Evolutionary conservation across 139 green algal genomes (phyloP), one percentile per base, ranked within the genome.

Genomic region (Gonium pectorale): DNA sequence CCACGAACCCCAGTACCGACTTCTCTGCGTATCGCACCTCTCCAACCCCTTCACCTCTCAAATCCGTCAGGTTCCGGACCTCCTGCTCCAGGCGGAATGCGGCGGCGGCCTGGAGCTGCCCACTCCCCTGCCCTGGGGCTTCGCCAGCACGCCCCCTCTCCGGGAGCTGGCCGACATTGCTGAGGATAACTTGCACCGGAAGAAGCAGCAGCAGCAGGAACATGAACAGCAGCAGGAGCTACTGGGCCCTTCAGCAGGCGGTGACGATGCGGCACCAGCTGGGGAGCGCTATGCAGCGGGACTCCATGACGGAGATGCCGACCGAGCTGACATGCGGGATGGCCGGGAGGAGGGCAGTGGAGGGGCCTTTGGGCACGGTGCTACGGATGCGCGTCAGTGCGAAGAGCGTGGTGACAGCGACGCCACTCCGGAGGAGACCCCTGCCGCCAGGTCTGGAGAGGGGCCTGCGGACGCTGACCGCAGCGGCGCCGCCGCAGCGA

Each of bases 31-130:
- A n/a, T n/a, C n/a, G n/a, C n/a, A n/a, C n/a, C n/a, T n/a, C n/a
- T n/a, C n/a, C 62, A 9, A 7, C 62, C 15, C 17, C 19, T n/a
- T 24, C 56, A 64, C 21, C 56, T n/a, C 56, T n/a, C 56, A 31
- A 1, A 27, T 33, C 22, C 56, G 2, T 5, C 59, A 82, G 74
- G 74, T 82, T 0, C 74, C 75, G 2, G 75, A 82, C 13, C 41
- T 82, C 43, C 56, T 82, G 51, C 59, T 72, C 0, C 75, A 82
- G 31, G 75, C 75, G 3, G 75, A 82, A 54, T 82, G 75, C 56
- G 75, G 75, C 59, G 75, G 75, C 40, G 41, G 75, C 21, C 59
- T 82, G 60, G 75, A 82, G 60, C 75, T 82, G 59, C 75, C 75
- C 19, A 35, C 29, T 15, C 75, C 75, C 21, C 38, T 72, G 60